A percentile compares a stretch with the other conserved stretches of the same genome.
Conservation (phyloP, 805 yeast genomes). For the Aciculoconidium aculeatum region DNA sequence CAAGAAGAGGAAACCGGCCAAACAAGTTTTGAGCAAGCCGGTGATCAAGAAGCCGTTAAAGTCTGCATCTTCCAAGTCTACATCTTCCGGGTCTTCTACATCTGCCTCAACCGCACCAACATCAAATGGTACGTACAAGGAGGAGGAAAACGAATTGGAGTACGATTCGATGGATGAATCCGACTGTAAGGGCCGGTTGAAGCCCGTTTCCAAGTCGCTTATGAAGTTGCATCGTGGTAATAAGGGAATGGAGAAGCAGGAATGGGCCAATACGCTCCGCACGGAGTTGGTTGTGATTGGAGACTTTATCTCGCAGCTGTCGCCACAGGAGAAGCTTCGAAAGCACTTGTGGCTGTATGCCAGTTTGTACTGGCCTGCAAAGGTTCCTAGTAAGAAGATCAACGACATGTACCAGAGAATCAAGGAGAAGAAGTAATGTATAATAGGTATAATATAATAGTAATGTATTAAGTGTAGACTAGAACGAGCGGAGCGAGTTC, state of each 20-base stretch:
- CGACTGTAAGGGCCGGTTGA: conserved; percentile 53
- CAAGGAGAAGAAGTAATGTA: conserved; percentile 15
- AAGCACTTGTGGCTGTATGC: conserved; percentile 84
- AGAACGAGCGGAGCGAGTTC: too few relatives aligned
- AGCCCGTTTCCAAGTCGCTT: conserved; percentile 63
- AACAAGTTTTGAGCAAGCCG: conserved; percentile 1
- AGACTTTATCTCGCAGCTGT: conserved; percentile 50
- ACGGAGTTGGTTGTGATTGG: conserved; percentile 70
- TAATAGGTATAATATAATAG: too few relatives aligned
- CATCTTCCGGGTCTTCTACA: too few relatives aligned
- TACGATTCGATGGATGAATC: conserved; percentile 77
- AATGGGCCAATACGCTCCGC: conserved; percentile 68
- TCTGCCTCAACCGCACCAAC: not conserved
- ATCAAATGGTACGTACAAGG: conserved; percentile 3
- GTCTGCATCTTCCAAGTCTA: too few relatives aligned
- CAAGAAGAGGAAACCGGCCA: conserved; percentile 10
- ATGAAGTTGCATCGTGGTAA: conserved; percentile 64
- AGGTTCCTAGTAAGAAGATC: conserved; percentile 68
- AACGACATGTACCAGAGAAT: conserved; percentile 70
- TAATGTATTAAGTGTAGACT: too few relatives aligned
- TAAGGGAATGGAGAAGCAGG: conserved; percentile 66
- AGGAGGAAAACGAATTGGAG: conserved; percentile 39
- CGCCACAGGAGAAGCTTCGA: conserved; percentile 33
- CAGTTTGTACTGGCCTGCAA: conserved; percentile 80
- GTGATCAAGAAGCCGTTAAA: not conserved